Evolutionary conservation across 371 early-diverging fungal species (phyloP), one percentile per base, ranked within the genome.

Genomic region (Nematocida sp.): DNA sequence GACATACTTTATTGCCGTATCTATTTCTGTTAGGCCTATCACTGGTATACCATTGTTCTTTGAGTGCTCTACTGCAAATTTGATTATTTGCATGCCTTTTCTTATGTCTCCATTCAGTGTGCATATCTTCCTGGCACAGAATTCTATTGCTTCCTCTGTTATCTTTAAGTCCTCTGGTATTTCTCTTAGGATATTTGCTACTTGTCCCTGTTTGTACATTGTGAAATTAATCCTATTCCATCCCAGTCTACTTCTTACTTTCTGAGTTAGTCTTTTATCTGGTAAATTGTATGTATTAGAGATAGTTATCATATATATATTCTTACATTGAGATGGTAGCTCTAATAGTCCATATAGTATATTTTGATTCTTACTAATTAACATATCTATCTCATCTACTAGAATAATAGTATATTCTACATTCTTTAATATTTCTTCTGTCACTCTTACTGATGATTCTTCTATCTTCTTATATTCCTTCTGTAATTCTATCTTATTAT

Each of bases 241-340:
- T 85, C 92, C 95, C 55, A 95, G 79, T 9, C 96, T 85, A 81
- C 93, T 91, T 2, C 93, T 89, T 37, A 94, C 87, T 76, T 91
- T 91, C 78, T 90, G 89, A n/a, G 87, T 85, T 51, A 93, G 86
- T 83, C 90, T 85, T 53, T 92, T 86, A 77, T 95, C 96, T 0
- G 95, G 96, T 29, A 96, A 83, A 80, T 95, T 94, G 90, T 96
- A 94, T 0, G 96, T 96, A 78, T 97, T 97, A 29, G 96, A 96
- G 49, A 97, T 89, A 0, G 94, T 92, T 0, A 97, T 89, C 62
- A 94, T 87, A 15, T 96, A 81, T 51, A 88, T 83, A 2, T 92
- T 89, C 54, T 88, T 82, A 34, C 63, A 67, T 2, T 77, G 27
- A 63, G 88, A 90, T 0, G 96, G 93, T 91, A 96, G 92, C 62